Evolutionary conservation across 164 flowering plant genomes (phyloP).

Genomic region (Euptelea pleiosperma): DNA sequence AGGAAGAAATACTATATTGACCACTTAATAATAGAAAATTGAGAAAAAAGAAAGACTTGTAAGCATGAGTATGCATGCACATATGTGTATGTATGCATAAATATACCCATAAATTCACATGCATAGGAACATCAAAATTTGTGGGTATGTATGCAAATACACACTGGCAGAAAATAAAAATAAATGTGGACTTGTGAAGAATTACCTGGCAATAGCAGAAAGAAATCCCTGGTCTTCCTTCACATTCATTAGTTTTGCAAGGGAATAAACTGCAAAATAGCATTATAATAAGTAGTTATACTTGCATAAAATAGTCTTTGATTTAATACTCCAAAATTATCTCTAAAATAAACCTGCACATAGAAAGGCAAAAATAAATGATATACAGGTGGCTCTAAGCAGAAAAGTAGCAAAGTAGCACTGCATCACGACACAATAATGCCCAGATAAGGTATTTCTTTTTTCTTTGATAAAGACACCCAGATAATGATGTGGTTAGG

Average conservation of each 20-base stretch:
- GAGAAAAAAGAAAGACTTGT: neutral
- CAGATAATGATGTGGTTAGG: no score
- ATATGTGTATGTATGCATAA: neutral
- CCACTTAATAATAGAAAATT: neutral
- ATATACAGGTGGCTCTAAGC: neutral
- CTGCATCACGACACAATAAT: no score
- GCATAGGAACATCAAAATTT: neutral
- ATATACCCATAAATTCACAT: neutral
- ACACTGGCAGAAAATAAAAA: neutral
- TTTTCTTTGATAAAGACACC: no score
- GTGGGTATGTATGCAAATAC: neutral
- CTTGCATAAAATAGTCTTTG: neutral
- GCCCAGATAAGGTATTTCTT: neutral
- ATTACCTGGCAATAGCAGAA: conserved; percentile 93
- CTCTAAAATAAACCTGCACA: neutral
- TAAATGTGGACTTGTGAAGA: neutral
- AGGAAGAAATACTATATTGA: neutral
- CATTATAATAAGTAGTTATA: neutral
- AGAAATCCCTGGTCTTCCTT: conserved; percentile 75
- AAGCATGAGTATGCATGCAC: neutral
- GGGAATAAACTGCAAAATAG: conserved; percentile 65
- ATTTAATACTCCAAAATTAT: neutral
- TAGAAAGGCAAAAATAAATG: neutral
- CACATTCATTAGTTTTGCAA: conserved; percentile 89
- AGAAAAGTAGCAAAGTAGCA: neutral